These are phyloP conservation scores for Collybia sordida DNA, from an alignment of 768 basidiomycete species.

Conservation along the genomic window DNA sequence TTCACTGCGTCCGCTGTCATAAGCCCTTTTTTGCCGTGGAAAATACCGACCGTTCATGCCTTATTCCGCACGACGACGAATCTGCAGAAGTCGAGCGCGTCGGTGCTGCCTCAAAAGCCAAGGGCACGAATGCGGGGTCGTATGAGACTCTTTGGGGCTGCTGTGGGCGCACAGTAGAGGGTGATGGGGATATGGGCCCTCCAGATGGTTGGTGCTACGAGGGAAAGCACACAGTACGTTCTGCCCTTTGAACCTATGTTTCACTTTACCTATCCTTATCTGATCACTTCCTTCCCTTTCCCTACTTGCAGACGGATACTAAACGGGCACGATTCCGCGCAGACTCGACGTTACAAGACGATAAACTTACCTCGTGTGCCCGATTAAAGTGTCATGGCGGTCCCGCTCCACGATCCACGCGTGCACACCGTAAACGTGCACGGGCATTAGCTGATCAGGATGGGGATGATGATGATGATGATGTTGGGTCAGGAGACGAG, in stretches of 20 bases:
- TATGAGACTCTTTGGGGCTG: conserved; percentile 69
- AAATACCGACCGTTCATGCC: conserved; percentile 69
- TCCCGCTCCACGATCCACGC: conserved; percentile 17
- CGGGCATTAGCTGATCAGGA: conserved; percentile 8
- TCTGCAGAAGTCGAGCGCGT: conserved; percentile 73
- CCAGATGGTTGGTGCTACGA: conserved; percentile 90
- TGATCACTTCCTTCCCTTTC: too few species aligned
- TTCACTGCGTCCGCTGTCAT: conserved; percentile 80
- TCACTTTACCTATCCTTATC: conserved; percentile 3
- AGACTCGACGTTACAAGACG: conserved; percentile 66
- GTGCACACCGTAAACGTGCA: conserved; percentile 28
- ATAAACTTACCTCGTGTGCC: conserved; percentile 66
- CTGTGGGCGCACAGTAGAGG: conserved; percentile 70
- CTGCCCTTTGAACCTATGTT: too few species aligned
- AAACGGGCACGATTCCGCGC: conserved; percentile 80
- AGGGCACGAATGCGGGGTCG: conserved; percentile 28
- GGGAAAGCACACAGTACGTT: conserved; percentile 71
- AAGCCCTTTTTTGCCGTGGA: conserved; percentile 68
- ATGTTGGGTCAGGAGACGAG: conserved; percentile 10
- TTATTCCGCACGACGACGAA: conserved; percentile 77
- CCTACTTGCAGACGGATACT: conserved; percentile 51
- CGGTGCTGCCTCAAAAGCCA: conserved; percentile 15
- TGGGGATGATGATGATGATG: conserved; percentile 13
- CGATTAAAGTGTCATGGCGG: conserved; percentile 54
- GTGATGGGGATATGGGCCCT: conserved; percentile 79